Conservation (phyloP, 2,329 filamentous ascomycete species). For the Alternaria dauci region DNA sequence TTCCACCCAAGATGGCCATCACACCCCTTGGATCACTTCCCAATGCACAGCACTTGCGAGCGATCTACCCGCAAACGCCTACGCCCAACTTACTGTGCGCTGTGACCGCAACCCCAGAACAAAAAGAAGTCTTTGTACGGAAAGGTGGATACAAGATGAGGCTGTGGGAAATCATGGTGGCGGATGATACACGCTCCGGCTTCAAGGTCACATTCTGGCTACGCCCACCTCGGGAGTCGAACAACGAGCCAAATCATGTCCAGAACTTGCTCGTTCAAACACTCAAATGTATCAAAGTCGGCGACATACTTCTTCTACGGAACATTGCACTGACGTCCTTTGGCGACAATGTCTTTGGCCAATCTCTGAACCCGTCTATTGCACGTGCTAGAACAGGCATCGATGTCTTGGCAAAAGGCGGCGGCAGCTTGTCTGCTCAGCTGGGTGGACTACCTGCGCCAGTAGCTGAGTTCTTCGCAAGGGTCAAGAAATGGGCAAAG, state of each 20-base stretch:
- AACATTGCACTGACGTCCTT: conserved; percentile 83
- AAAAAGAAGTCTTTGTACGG: conserved; percentile 73
- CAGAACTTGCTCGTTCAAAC: conserved; percentile 52
- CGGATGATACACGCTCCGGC: conserved; percentile 82
- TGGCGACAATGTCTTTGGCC: conserved; percentile 79
- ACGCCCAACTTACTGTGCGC: conserved; percentile 84
- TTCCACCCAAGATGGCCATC: conserved; percentile 53
- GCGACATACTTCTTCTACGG: conserved; percentile 80
- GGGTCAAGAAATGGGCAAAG: conserved; percentile 78
- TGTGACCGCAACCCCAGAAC: conserved; percentile 74
- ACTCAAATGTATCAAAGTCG: conserved; percentile 64
- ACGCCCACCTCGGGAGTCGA: conserved; percentile 42
- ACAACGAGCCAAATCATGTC: conserved; percentile 23
- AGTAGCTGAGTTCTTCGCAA: conserved; percentile 69
- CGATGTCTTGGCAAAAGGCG: conserved; percentile 69
- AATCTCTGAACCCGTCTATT: conserved; percentile 76
- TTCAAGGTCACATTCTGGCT: conserved; percentile 91
- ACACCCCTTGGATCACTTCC: conserved; percentile 76
- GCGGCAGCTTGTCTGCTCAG: conserved; percentile 59
- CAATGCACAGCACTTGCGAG: conserved; percentile 68
- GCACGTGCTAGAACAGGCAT: conserved; percentile 73
- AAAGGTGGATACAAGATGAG: conserved; percentile 64
- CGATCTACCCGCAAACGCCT: conserved; percentile 79
- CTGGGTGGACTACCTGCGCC: conserved; percentile 52
- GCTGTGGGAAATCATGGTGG: conserved; percentile 61